A percentile compares a stretch with the other conserved stretches of the same genome.
Conservation (phyloP, 768 basidiomycete species). For the Auriscalpium orientale region DNA sequence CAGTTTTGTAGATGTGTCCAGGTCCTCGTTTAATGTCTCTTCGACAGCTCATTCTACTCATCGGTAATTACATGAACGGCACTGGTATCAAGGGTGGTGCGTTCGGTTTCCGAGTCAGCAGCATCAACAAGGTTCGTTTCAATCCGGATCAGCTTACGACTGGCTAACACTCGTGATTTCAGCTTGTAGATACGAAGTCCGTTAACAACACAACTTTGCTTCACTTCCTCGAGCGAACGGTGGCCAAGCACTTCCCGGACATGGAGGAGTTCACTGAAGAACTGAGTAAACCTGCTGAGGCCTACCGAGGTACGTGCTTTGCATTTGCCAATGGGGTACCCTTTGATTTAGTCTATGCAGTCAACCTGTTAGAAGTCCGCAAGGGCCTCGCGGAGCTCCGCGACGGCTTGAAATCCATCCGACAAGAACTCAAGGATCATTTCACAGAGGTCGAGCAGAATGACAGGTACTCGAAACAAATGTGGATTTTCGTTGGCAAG, state of each 20-base stretch:
- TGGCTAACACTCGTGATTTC: slow-evolving; percentile 1
- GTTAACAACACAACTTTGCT: slow-evolving; percentile 89
- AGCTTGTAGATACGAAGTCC: slow-evolving; percentile 98
- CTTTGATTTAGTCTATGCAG: slow-evolving; percentile 30
- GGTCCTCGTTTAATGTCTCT: not conserved
- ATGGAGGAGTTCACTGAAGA: slow-evolving; percentile 89
- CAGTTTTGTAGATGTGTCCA: slow-evolving; percentile 12
- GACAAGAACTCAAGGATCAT: slow-evolving; percentile 72
- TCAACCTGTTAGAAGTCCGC: slow-evolving; percentile 81
- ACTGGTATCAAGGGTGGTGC: slow-evolving; percentile 94
- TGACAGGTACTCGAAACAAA: slow-evolving; percentile 81
- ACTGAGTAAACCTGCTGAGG: slow-evolving; percentile 81
- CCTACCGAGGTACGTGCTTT: slow-evolving; percentile 69
- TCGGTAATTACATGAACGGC: slow-evolving; percentile 98
- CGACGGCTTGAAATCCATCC: slow-evolving; percentile 71
- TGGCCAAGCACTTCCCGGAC: slow-evolving; percentile 78
- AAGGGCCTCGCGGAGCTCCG: slow-evolving; percentile 67
- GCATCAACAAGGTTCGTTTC: slow-evolving; percentile 81
- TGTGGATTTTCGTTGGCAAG: slow-evolving; percentile 83
- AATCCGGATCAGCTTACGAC: not conserved
- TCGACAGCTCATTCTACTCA: slow-evolving; percentile 74
- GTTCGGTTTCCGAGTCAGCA: slow-evolving; percentile 93
- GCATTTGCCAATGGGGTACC: not conserved
- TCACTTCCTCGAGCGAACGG: slow-evolving; percentile 88
- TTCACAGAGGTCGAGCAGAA: slow-evolving; percentile 63